Conservation (phyloP, 306 rosid species). For the Lathyrus oleraceus region DNA sequence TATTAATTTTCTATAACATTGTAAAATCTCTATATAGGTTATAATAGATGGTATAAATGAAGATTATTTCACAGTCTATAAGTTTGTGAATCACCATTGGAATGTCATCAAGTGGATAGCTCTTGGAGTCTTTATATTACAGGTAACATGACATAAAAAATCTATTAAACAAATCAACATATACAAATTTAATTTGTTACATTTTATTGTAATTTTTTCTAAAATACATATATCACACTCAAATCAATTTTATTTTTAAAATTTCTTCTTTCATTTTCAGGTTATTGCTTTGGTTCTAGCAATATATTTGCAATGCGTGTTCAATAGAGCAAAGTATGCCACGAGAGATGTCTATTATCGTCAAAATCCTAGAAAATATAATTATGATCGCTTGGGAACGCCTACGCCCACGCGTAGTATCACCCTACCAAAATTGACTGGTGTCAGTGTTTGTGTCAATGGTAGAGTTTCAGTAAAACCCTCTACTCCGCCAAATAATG, state of each 20-base stretch:
- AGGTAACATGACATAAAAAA: constrained; percentile 18
- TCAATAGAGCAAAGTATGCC: neutral
- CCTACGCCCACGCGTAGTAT: neutral
- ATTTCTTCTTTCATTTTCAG: constrained; percentile 1
- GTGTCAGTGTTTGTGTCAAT: neutral
- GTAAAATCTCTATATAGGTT: constrained; percentile 25
- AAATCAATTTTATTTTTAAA: neutral
- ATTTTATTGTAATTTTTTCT: neutral
- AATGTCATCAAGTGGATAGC: constrained; percentile 31
- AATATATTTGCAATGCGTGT: constrained; percentile 21
- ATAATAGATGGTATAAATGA: constrained; percentile 24
- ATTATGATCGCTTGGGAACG: neutral
- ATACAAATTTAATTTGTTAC: neutral
- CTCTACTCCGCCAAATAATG: neutral
- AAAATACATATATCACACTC: neutral
- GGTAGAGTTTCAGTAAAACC: neutral
- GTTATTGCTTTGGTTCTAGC: constrained; percentile 23
- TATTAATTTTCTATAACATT: neutral
- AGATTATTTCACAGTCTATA: neutral
- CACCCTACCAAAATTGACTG: neutral
- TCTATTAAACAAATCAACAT: neutral
- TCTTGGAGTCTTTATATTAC: constrained; percentile 20
- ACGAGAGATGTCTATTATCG: neutral
- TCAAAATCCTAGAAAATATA: neutral
- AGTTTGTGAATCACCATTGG: constrained; percentile 31